Percentiles rank a stretch among this genome's conserved stretches.
phyloP scores from a whole-genome alignment of 495 filamentous ascomycete species.

The Aspergillus sclerotiicarbonarius region DNA sequence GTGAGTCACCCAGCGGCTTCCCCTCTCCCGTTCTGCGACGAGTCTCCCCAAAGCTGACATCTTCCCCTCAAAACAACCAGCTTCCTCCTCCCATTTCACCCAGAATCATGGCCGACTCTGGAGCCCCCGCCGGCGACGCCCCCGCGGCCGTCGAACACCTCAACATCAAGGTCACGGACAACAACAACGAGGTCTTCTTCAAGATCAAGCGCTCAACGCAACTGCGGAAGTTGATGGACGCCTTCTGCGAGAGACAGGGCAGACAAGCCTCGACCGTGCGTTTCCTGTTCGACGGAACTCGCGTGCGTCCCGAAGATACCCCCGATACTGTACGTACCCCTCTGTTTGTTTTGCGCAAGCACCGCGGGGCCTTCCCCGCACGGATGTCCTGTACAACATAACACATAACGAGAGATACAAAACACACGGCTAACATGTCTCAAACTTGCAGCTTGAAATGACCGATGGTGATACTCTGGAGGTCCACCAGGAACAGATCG shows the following conservation, averaged over 20 bases:
- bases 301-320: slow-evolving; percentile 84
- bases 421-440: slow-evolving; percentile 9
- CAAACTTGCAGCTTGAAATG: slow-evolving; percentile 83
- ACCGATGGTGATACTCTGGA: slow-evolving; percentile 94
- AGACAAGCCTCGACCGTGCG: slow-evolving; percentile 81
- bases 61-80: neutral
- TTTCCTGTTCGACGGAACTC: slow-evolving; percentile 92
- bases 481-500: slow-evolving; percentile 98
- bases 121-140: slow-evolving; percentile 44
- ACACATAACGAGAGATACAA: neutral
- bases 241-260: slow-evolving; percentile 95
- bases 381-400: neutral
- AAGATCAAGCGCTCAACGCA: slow-evolving; percentile 98
- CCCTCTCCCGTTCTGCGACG: slow-evolving; percentile 12
- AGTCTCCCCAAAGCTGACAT: slow-evolving; percentile 13
- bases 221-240: slow-evolving; percentile 97
- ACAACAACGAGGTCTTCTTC: slow-evolving; percentile 99
- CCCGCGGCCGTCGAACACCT: slow-evolving; percentile 75
- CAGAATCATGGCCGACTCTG: slow-evolving; percentile 48
- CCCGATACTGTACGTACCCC: slow-evolving; percentile 78
- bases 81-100: neutral
- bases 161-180: slow-evolving; percentile 99
- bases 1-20: neutral
- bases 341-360: neutral
- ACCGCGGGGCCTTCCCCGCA: neutral